Percentiles rank a stretch among this genome's conserved stretches.
Conservation (phyloP, 345 rosid genomes). For the Rhizophora apiculata region DNA sequence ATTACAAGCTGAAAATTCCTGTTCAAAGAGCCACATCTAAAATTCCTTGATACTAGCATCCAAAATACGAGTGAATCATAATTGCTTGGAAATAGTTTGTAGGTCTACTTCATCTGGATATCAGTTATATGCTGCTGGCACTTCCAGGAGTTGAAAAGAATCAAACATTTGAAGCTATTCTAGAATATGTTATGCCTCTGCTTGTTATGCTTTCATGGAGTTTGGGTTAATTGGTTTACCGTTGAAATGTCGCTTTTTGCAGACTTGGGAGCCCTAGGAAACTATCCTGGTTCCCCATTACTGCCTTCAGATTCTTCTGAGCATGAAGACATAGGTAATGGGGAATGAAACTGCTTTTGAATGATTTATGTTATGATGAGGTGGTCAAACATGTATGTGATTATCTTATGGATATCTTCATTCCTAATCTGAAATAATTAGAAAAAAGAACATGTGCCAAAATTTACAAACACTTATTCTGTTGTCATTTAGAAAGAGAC, state of each 20-base stretch:
- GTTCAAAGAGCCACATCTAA: too few species aligned
- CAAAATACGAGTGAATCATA: too few species aligned
- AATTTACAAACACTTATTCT: neutral
- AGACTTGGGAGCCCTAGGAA: constrained; percentile 92
- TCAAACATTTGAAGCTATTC: constrained; percentile 1
- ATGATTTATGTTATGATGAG: neutral
- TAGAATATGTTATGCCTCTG: neutral
- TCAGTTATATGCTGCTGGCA: too few species aligned
- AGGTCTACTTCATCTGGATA: too few species aligned
- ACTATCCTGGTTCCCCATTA: constrained; percentile 93
- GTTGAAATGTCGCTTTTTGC: constrained; percentile 28
- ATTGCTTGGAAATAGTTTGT: too few species aligned
- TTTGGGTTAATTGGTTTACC: neutral
- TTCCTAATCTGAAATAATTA: neutral
- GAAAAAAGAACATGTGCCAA: neutral
- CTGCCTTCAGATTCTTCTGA: constrained; percentile 95
- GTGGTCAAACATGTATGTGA: neutral
- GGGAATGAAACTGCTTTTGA: constrained; percentile 3
- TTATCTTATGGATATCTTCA: neutral
- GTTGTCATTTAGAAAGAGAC: neutral
- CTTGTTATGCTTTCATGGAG: neutral
- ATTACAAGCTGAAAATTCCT: too few species aligned
- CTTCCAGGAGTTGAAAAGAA: neutral
- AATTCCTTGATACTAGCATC: too few species aligned
- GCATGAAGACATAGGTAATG: constrained; percentile 82